These are phyloP conservation scores for Chlorella sp. DNA, from an alignment of 139 green algal species.

Conservation along the genomic window DNA sequence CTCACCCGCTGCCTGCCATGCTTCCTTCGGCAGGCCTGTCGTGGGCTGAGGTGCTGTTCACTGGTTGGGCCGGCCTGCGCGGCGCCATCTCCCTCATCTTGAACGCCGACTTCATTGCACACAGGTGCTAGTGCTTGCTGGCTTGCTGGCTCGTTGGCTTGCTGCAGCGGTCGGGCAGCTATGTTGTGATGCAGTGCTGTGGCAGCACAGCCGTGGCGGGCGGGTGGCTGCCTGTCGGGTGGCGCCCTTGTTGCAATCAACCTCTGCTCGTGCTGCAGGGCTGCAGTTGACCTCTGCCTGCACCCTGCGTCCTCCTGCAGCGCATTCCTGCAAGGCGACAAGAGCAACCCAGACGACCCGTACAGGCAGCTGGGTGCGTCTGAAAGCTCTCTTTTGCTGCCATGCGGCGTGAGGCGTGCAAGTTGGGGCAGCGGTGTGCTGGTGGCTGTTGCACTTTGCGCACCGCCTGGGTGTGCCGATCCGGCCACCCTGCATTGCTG, in stretches of 20 bases:
- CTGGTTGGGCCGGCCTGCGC: slow-evolving; percentile 70
- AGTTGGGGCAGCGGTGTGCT: too few relatives aligned
- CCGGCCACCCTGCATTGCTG: too few relatives aligned
- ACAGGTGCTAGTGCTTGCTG: not conserved
- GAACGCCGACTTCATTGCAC: slow-evolving; percentile 66
- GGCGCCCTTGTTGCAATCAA: not conserved
- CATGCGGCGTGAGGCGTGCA: too few relatives aligned
- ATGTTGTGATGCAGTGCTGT: not conserved
- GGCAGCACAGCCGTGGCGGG: too few relatives aligned
- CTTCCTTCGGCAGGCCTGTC: slow-evolving; percentile 37
- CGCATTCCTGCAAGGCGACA: slow-evolving; percentile 27
- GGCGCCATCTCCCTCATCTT: slow-evolving; percentile 88
- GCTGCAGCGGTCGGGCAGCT: too few relatives aligned
- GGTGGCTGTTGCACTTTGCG: too few relatives aligned
- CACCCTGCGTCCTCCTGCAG: not conserved
- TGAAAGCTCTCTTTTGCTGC: too few relatives aligned
- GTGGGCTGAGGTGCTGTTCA: slow-evolving; percentile 72
- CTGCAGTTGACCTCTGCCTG: not conserved
- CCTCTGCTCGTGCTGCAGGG: not conserved
- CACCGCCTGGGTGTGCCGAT: too few relatives aligned
- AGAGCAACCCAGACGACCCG: slow-evolving; percentile 1
- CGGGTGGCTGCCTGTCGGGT: not conserved
- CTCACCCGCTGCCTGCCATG: too few relatives aligned
- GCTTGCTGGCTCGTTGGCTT: too few relatives aligned
- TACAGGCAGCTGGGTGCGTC: slow-evolving; percentile 2